These are phyloP conservation scores for Lipomyces starkeyi DNA, from an alignment of 805 yeast species.

Conservation along the genomic window DNA sequence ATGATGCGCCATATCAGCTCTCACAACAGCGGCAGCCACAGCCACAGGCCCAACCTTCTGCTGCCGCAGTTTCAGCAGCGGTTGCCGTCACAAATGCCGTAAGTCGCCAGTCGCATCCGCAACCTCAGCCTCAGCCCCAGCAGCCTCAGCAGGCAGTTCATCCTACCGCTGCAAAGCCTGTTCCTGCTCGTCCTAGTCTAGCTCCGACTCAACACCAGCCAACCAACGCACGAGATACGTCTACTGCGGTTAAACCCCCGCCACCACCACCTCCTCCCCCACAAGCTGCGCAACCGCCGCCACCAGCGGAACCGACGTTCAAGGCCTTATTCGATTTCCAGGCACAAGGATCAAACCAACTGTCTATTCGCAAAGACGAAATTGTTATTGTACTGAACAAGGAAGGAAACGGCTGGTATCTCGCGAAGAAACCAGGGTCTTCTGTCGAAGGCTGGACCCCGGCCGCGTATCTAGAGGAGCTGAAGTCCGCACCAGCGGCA, in stretches of 20 bases:
- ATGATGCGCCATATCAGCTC: conserved; percentile 33
- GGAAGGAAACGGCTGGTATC: conserved; percentile 92
- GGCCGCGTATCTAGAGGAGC: conserved; percentile 74
- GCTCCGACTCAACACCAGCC: conserved; percentile 17
- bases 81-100: conserved; percentile 45
- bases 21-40: conserved; percentile 42
- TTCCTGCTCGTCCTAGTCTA: conserved; percentile 27
- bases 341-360: conserved; percentile 83
- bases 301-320: conserved; percentile 75
- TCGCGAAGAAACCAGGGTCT: conserved; percentile 63
- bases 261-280: conserved; percentile 58
- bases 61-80: conserved; percentile 38
- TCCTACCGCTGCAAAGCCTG: conserved; percentile 25
- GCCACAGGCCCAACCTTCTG: conserved; percentile 38
- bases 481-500: conserved; percentile 37
- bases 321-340: conserved; percentile 87
- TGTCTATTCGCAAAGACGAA: conserved; percentile 79
- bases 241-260: conserved; percentile 36
- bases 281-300: conserved; percentile 78
- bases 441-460: conserved; percentile 95
- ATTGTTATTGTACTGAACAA: conserved; percentile 72
- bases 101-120: conserved; percentile 28
- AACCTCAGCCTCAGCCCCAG: conserved; percentile 38
- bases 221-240: conserved; percentile 10
- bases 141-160: conserved; percentile 39